Evolutionary conservation across 345 rosid genomes (phyloP).

Genomic region (Camelina laxa): DNA sequence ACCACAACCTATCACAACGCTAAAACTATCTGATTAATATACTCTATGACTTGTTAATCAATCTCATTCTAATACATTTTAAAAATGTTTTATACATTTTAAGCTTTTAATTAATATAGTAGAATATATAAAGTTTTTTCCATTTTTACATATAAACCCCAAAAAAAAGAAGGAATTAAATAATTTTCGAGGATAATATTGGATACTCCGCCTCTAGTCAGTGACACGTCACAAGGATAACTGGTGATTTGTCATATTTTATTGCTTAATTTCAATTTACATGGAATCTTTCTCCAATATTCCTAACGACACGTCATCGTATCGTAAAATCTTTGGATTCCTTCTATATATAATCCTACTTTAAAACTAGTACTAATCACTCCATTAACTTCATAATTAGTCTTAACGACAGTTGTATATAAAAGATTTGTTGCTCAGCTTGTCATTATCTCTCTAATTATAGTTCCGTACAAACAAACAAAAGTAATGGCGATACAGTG

Average conservation of each 20-base stretch:
- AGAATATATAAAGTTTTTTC: no score
- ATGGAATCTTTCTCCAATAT: no score
- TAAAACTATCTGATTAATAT: no score
- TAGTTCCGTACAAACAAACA: neutral
- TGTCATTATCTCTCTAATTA: neutral
- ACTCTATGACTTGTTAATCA: no score
- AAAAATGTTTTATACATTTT: no score
- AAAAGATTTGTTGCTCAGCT: neutral
- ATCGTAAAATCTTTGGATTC: neutral
- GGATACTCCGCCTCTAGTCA: constrained; percentile 31
- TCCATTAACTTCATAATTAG: neutral
- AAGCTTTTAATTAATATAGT: no score
- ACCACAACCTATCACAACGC: no score
- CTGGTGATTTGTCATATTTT: no score
- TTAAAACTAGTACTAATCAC: neutral
- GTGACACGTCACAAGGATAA: constrained; percentile 11
- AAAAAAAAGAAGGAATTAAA: neutral
- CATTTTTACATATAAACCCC: no score
- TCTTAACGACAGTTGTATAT: neutral
- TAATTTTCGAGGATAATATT: neutral
- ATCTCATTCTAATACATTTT: no score
- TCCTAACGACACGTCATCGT: constrained; percentile 13
- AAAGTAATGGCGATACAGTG: constrained; percentile 51
- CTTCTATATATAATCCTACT: neutral
- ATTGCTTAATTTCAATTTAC: no score